Evolutionary conservation across 352 stramenopile genomes (phyloP).

Genomic region (Paralagenidium karlingii): DNA sequence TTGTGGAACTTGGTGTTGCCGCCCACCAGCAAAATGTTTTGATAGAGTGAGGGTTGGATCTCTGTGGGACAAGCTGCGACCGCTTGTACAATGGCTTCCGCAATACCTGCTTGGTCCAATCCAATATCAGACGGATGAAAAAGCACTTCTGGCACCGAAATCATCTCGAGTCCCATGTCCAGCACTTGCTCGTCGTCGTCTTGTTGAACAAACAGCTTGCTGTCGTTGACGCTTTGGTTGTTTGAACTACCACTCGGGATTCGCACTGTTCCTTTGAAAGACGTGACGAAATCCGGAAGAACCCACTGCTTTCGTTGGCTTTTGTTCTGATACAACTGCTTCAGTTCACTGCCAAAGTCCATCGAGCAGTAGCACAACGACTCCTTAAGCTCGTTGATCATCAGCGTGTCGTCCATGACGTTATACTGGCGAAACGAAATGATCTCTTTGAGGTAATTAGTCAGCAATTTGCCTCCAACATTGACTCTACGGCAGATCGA

Average conservation of each 20-base stretch:
- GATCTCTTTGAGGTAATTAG: conserved; percentile 95
- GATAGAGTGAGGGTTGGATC: conserved; percentile 62
- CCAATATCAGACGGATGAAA: conserved; percentile 89
- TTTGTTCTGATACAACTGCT: conserved; percentile 20
- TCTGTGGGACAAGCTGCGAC: conserved; percentile 64
- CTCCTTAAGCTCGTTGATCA: conserved; percentile 83
- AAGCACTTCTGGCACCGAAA: conserved; percentile 84
- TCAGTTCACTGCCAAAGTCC: conserved; percentile 74
- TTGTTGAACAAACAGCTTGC: too few species aligned
- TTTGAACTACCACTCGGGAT: neutral
- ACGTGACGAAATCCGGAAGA: conserved; percentile 69
- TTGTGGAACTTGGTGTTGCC: conserved; percentile 82
- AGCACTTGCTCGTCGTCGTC: conserved; percentile 47
- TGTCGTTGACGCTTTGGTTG: conserved; percentile 1
- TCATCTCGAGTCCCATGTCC: conserved; percentile 76
- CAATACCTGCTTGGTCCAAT: conserved; percentile 75
- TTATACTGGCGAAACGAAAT: conserved; percentile 95
- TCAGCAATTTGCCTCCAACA: conserved; percentile 93
- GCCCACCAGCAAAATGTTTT: conserved; percentile 80
- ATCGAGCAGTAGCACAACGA: conserved; percentile 82
- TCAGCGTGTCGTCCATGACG: conserved; percentile 84
- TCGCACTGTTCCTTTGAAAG: conserved; percentile 35
- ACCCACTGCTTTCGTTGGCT: conserved; percentile 48
- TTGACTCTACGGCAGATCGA: too few species aligned
- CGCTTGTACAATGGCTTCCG: conserved; percentile 74